A percentile compares a stretch with the other conserved stretches of the same genome.
Evolutionary conservation across 345 rosid species (phyloP).

Genomic region (Lumnitzera littorea): DNA sequence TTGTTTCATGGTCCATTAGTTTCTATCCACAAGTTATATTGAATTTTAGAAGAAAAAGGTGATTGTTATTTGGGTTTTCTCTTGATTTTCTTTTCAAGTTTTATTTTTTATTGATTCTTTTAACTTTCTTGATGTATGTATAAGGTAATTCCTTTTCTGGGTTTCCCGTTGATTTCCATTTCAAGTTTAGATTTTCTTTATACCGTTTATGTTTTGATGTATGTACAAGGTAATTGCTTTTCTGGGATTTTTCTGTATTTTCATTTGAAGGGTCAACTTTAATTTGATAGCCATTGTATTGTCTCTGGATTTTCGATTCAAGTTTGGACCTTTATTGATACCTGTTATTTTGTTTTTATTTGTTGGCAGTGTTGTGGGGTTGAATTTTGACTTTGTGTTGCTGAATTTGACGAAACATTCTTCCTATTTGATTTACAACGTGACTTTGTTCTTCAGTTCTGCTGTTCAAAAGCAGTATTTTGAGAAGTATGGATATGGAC

Average conservation of each 20-base stretch:
- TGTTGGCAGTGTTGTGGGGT: slow-evolving; percentile 64
- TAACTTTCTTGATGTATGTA: too few relatives aligned
- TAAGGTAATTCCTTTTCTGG: neutral
- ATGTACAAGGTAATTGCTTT: neutral
- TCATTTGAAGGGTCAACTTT: neutral
- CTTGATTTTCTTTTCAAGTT: neutral
- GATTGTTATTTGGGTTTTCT: neutral
- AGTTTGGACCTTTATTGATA: neutral
- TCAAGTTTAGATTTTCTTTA: neutral
- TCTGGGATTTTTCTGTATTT: neutral
- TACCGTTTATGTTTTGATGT: neutral
- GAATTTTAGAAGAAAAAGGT: slow-evolving; percentile 77
- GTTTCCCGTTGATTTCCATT: neutral
- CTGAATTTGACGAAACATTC: slow-evolving; percentile 93
- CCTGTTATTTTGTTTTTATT: neutral
- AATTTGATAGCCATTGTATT: neutral
- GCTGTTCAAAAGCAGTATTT: slow-evolving; percentile 70
- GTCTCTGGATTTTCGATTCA: neutral
- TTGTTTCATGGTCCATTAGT: slow-evolving; percentile 73
- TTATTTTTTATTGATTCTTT: neutral
- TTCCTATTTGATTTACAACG: slow-evolving; percentile 85
- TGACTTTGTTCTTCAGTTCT: slow-evolving; percentile 76
- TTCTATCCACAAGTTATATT: slow-evolving; percentile 84
- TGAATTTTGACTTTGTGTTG: slow-evolving; percentile 84
- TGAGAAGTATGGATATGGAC: slow-evolving; percentile 51